phyloP scores from a whole-genome alignment of 768 basidiomycete genomes.

The Amanita molliuscula region DNA sequence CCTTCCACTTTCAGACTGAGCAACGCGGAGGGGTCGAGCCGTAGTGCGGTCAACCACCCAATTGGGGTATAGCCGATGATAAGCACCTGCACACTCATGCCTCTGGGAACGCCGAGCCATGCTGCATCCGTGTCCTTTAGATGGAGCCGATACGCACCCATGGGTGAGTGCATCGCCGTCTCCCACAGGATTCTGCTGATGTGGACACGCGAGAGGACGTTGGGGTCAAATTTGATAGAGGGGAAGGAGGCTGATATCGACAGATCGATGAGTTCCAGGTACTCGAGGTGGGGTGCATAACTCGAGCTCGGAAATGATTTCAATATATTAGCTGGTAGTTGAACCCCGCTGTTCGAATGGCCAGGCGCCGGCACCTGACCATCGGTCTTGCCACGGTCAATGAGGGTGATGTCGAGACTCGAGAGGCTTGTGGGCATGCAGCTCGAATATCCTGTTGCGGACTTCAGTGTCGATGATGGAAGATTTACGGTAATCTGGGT shows the following conservation, averaged over 20 bases:
- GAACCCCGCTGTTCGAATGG: slow-evolving; percentile 1
- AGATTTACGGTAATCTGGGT: slow-evolving; percentile 3
- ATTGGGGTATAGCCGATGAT: slow-evolving; percentile 1
- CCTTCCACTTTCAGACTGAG: slow-evolving; percentile 4
- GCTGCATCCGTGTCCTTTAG: slow-evolving; percentile 2
- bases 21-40: slow-evolving; percentile 1
- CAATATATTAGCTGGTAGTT: slow-evolving; percentile 4
- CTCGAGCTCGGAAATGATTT: neutral
- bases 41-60: neutral
- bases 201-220: neutral
- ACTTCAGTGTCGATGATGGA: slow-evolving; percentile 4
- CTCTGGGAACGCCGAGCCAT: slow-evolving; percentile 2
- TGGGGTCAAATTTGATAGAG: slow-evolving; percentile 1
- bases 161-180: neutral
- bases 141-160: neutral
- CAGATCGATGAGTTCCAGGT: slow-evolving; percentile 4
- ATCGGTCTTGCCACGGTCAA: neutral
- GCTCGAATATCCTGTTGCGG: neutral
- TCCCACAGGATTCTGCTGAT: slow-evolving; percentile 1
- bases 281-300: slow-evolving; percentile 1
- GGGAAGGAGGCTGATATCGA: slow-evolving; percentile 4
- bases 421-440: slow-evolving; percentile 1
- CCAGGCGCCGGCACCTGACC: neutral
- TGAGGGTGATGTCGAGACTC: slow-evolving; percentile 1
- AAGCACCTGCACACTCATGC: neutral